Conservation (phyloP, 1,284 basidiomycete genomes). For the Cerrena zonata region DNA sequence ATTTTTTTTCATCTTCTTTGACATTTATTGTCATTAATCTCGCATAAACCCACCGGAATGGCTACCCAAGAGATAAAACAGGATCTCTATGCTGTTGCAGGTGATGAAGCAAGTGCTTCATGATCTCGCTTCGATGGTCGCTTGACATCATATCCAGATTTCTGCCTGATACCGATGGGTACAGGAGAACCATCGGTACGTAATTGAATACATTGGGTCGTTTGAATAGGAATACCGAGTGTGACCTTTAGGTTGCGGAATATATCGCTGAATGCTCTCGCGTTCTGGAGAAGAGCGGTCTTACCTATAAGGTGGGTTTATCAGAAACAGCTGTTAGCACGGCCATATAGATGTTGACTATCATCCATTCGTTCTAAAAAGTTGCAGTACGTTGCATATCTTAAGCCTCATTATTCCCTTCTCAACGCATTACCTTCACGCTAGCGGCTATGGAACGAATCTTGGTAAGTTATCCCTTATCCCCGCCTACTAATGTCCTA, state of each 20-base stretch:
- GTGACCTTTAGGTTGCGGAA: conserved; percentile 56
- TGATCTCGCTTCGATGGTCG: neutral
- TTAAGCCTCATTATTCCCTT: neutral
- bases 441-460: conserved; percentile 86
- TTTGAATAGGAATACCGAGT: no score
- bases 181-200: conserved; percentile 64
- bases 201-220: conserved; percentile 6
- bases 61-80: conserved; percentile 4
- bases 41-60: neutral
- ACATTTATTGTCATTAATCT: no score
- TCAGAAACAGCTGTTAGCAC: neutral
- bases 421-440: conserved; percentile 1
- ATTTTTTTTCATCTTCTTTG: no score
- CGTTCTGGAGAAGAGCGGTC: conserved; percentile 74
- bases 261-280: conserved; percentile 75
- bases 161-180: conserved; percentile 79
- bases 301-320: conserved; percentile 67
- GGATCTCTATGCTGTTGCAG: conserved; percentile 63
- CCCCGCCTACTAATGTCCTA: neutral
- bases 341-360: neutral
- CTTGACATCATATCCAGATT: conserved; percentile 44
- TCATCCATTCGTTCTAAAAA: conserved; percentile 25
- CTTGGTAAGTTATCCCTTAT: conserved; percentile 45
- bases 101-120: conserved; percentile 25
- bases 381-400: conserved; percentile 62